These are phyloP conservation scores for Pezicula neosporulosa DNA, from an alignment of 2,329 filamentous ascomycete species.

Conservation along the genomic window DNA sequence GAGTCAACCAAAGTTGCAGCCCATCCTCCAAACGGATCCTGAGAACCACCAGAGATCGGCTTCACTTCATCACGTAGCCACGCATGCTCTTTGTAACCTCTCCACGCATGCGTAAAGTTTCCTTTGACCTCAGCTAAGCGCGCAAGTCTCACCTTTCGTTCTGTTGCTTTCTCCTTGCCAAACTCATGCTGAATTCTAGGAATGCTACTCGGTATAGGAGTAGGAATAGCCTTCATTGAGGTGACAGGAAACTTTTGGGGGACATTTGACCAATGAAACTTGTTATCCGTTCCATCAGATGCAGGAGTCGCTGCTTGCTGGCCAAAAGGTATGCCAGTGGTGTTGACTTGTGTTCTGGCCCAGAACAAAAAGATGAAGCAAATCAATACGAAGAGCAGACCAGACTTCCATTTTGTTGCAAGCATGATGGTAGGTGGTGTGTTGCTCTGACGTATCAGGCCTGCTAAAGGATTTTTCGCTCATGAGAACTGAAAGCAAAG, in stretches of 20 bases:
- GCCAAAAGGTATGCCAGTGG: background rate
- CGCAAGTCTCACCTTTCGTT: background rate
- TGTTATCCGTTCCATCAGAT: background rate
- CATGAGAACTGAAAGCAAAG: too few relatives aligned
- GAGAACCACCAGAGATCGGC: conserved; percentile 61
- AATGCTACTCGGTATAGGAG: background rate
- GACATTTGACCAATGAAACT: background rate
- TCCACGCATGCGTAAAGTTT: conserved; percentile 52
- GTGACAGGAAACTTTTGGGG: background rate
- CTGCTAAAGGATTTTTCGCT: too few relatives aligned
- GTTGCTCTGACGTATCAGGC: too few relatives aligned
- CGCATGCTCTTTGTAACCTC: conserved; percentile 71
- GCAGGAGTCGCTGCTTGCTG: background rate
- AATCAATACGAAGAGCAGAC: too few relatives aligned
- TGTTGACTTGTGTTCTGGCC: background rate
- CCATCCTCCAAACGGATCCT: conserved; percentile 85
- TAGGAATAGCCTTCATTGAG: conserved; percentile 1
- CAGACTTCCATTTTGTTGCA: too few relatives aligned
- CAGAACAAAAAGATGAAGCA: background rate
- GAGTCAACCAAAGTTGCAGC: conserved; percentile 79
- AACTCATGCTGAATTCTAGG: conserved; percentile 2
- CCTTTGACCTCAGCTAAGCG: conserved; percentile 2
- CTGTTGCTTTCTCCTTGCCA: background rate
- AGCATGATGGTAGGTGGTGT: too few relatives aligned
- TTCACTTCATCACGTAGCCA: conserved; percentile 81